Conservation (phyloP, 441 rosid species). For the Adansonia grandidieri region DNA sequence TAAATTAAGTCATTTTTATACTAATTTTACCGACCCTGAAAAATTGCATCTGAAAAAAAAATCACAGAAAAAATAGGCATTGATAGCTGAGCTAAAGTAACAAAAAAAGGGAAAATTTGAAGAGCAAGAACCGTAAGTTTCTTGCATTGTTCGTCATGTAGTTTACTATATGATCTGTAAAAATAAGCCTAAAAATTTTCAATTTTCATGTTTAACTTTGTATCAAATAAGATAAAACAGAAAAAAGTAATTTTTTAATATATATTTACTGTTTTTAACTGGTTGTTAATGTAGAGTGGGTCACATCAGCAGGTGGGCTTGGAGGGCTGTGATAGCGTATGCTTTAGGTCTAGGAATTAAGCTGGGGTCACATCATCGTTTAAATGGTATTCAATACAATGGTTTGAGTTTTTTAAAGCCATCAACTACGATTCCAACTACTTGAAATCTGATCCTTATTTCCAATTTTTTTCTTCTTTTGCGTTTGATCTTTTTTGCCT, state of each 20-base stretch:
- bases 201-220: slow-evolving; percentile 24
- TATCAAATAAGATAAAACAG: neutral
- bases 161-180: slow-evolving; percentile 24
- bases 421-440: slow-evolving; percentile 9
- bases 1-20: slow-evolving; percentile 31
- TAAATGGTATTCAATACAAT: slow-evolving; percentile 28
- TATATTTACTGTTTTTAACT: slow-evolving; percentile 54
- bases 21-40: slow-evolving; percentile 16
- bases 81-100: slow-evolving; percentile 40
- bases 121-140: slow-evolving; percentile 39
- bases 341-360: slow-evolving; percentile 53
- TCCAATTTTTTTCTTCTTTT: neutral
- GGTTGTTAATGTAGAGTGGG: slow-evolving; percentile 77
- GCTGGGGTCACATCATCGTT: slow-evolving; percentile 55
- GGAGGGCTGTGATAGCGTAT: slow-evolving; percentile 46
- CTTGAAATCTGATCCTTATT: neutral
- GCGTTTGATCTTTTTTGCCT: neutral
- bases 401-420: slow-evolving; percentile 26
- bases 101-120: neutral
- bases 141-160: slow-evolving; percentile 42
- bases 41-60: slow-evolving; percentile 23
- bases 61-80: slow-evolving; percentile 32
- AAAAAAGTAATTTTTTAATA: neutral
- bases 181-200: slow-evolving; percentile 14
- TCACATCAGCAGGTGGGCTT: slow-evolving; percentile 89